Evolutionary conservation across 306 rosid genomes (phyloP).

Genomic region (Benincasa hispida): DNA sequence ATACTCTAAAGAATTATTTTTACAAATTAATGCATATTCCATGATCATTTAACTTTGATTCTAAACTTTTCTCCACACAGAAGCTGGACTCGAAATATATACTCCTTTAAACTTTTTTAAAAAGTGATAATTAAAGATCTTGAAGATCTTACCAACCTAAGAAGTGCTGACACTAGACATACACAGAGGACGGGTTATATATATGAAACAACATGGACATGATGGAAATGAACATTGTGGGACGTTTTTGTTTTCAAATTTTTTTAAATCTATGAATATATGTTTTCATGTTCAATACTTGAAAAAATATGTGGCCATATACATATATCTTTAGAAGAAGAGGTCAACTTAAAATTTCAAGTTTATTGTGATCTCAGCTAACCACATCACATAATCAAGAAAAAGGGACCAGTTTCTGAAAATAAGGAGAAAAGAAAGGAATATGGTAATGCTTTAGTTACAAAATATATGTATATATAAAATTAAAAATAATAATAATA

Average conservation of each 20-base stretch:
- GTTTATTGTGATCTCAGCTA: not conserved
- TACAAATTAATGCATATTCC: not conserved
- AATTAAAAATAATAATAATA: too few relatives aligned
- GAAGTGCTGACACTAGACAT: not conserved
- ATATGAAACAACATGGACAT: not conserved
- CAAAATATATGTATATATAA: too few relatives aligned
- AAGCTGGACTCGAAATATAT: not conserved
- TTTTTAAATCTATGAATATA: too few relatives aligned
- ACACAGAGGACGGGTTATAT: too few relatives aligned
- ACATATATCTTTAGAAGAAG: too few relatives aligned
- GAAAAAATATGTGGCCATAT: too few relatives aligned
- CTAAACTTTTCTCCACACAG: not conserved
- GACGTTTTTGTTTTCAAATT: too few relatives aligned
- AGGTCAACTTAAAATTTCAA: too few relatives aligned
- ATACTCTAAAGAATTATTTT: not conserved
- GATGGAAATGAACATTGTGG: not conserved
- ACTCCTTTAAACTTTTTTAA: not conserved
- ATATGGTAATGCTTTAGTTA: not conserved
- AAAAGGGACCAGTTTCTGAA: too few relatives aligned
- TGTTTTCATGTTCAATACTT: too few relatives aligned
- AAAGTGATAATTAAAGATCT: not conserved
- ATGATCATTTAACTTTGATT: not conserved
- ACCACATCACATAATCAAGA: not conserved
- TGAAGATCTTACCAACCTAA: not conserved
- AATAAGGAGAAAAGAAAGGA: too few relatives aligned